A percentile compares a stretch with the other conserved stretches of the same genome.
Evolutionary conservation across 306 rosid genomes (phyloP).

Genomic region (Pachyrhizus erosus): DNA sequence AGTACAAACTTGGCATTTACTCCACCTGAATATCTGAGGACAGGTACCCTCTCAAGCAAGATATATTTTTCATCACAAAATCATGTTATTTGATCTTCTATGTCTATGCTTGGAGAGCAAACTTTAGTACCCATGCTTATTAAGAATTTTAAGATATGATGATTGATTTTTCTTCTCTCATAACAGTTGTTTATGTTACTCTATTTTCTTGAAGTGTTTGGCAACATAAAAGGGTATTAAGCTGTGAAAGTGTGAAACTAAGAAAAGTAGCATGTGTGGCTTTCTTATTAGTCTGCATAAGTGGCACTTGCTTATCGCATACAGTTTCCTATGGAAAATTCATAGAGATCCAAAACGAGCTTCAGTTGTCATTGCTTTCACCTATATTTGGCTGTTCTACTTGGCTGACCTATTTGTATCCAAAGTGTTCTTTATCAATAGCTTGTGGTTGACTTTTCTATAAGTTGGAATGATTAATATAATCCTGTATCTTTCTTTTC

Average conservation of each 20-base stretch:
- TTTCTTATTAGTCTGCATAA: too few species aligned
- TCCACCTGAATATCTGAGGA: slow-evolving; percentile 91
- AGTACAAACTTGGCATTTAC: slow-evolving; percentile 97
- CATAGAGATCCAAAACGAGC: not conserved
- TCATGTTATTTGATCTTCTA: slow-evolving; percentile 13
- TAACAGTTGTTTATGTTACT: slow-evolving; percentile 8
- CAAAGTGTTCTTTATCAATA: not conserved
- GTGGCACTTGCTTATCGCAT: too few species aligned
- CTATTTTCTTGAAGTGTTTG: slow-evolving; percentile 4
- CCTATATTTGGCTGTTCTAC: not conserved
- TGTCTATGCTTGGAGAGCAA: slow-evolving; percentile 29
- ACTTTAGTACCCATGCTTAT: slow-evolving; percentile 1
- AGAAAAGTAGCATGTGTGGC: not conserved
- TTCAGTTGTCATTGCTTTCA: not conserved
- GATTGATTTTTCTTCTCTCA: not conserved
- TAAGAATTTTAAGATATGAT: not conserved
- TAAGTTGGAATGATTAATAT: too few species aligned
- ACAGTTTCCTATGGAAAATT: too few species aligned
- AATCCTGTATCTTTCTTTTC: too few species aligned
- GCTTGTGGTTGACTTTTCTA: too few species aligned
- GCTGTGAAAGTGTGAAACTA: not conserved
- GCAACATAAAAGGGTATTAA: not conserved
- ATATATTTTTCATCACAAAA: slow-evolving; percentile 1
- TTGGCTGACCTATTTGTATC: not conserved
- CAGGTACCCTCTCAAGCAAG: slow-evolving; percentile 59